Conservation (phyloP, 495 filamentous ascomycete species). For the Hyphodiscus hymeniophilus region DNA sequence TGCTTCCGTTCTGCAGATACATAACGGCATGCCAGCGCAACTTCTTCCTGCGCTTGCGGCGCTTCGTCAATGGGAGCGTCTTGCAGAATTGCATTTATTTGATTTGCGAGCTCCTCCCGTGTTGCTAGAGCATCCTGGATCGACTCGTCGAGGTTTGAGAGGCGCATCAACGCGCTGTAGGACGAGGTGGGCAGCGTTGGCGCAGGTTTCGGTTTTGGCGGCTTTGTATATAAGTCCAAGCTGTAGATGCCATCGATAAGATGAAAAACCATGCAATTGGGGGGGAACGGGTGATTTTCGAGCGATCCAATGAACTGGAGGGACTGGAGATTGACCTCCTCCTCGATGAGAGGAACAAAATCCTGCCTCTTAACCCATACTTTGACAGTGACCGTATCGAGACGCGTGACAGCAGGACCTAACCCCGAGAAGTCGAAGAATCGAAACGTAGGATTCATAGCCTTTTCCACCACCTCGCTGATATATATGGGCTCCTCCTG, state of each 20-base stretch:
- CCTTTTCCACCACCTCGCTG: conserved; percentile 70
- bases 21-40: conserved; percentile 48
- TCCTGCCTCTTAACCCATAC: conserved; percentile 65
- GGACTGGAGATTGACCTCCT: conserved; percentile 58
- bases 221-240: conserved; percentile 35
- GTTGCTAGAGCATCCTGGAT: conserved; percentile 85
- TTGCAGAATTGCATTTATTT: conserved; percentile 68
- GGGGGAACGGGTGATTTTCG: conserved; percentile 70
- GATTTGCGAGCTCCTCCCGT: conserved; percentile 59
- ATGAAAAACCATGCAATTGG: conserved; percentile 81
- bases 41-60: conserved; percentile 55
- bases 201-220: conserved; percentile 36
- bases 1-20: conserved; percentile 55
- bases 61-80: conserved; percentile 38
- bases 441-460: conserved; percentile 86
- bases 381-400: conserved; percentile 55
- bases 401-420: conserved; percentile 56
- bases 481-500: conserved; percentile 74
- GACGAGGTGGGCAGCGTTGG: conserved; percentile 54
- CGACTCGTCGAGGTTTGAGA: conserved; percentile 84
- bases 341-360: conserved; percentile 63
- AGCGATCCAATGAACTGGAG: conserved; percentile 78
- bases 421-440: conserved; percentile 72
- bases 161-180: conserved; percentile 83
- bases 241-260: conserved; percentile 87